Percentiles rank a stretch among this genome's conserved stretches.
Evolutionary conservation across 352 stramenopile genomes (phyloP).

Genomic region (Pythium folliculosum): DNA sequence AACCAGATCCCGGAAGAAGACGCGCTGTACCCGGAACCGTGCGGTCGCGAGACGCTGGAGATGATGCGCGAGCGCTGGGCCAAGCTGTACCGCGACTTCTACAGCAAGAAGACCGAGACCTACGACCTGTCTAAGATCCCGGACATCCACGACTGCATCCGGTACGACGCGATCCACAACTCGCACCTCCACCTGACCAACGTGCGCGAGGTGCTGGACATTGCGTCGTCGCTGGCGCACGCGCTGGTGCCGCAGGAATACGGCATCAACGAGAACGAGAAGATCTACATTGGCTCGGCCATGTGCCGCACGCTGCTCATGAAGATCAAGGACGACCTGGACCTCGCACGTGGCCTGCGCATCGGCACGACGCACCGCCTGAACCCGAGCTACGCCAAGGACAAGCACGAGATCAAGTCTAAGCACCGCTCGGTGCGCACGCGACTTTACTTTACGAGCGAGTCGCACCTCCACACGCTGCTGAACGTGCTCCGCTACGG

Average conservation of each 20-base stretch:
- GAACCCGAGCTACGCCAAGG: slow-evolving; percentile 83
- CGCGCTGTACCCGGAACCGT: slow-evolving; percentile 76
- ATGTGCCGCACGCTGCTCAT: slow-evolving; percentile 88
- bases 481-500: slow-evolving; percentile 97
- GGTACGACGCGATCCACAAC: slow-evolving; percentile 99
- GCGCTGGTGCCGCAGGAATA: slow-evolving; percentile 88
- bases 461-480: slow-evolving; percentile 98
- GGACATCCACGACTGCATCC: slow-evolving; percentile 98
- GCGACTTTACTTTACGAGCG: slow-evolving; percentile 99
- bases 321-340: slow-evolving; percentile 88
- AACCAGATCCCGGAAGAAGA: slow-evolving; percentile 54
- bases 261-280: slow-evolving; percentile 87
- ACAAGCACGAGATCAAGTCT: slow-evolving; percentile 85
- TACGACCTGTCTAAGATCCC: slow-evolving; percentile 98
- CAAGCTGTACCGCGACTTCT: slow-evolving; percentile 96
- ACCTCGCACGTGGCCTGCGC: slow-evolving; percentile 71
- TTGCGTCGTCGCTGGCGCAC: slow-evolving; percentile 93
- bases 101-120: slow-evolving; percentile 90
- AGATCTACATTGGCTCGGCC: slow-evolving; percentile 83
- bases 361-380: slow-evolving; percentile 79
- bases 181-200: slow-evolving; percentile 92
- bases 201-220: slow-evolving; percentile 93
- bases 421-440: slow-evolving; percentile 96
- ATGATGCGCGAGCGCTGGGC: slow-evolving; percentile 91
- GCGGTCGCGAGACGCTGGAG: slow-evolving; percentile 79